Evolutionary conservation across 768 basidiomycete genomes (phyloP).

Genomic region (Multifurca ochricompacta): DNA sequence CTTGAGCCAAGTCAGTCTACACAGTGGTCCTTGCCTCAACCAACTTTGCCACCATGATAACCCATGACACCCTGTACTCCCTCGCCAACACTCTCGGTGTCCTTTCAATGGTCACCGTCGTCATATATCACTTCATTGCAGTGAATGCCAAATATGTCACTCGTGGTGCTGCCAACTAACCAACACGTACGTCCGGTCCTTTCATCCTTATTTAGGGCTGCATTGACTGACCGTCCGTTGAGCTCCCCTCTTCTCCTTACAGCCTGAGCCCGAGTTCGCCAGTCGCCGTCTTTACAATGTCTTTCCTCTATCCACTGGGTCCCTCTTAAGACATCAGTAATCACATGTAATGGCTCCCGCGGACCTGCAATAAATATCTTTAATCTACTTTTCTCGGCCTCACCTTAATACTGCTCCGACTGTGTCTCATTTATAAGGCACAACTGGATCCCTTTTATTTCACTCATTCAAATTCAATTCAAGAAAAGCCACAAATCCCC

Average conservation of each 20-base stretch:
- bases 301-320: too few species aligned
- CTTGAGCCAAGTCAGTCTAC: too few species aligned
- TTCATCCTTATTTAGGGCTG: neutral
- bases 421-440: too few species aligned
- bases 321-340: too few species aligned
- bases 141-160: conserved; percentile 60
- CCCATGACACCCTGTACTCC: conserved; percentile 68
- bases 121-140: conserved; percentile 85
- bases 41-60: conserved; percentile 60
- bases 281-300: neutral
- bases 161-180: neutral
- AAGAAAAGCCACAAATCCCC: neutral
- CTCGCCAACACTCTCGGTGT: conserved; percentile 79
- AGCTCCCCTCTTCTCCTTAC: neutral
- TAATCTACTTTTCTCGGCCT: neutral
- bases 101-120: conserved; percentile 79
- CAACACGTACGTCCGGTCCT: neutral
- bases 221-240: neutral
- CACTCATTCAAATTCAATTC: too few species aligned
- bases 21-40: too few species aligned
- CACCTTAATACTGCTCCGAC: too few species aligned
- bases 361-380: neutral
- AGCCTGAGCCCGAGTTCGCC: neutral
- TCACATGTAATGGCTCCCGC: too few species aligned
- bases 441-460: too few species aligned